Evolutionary conservation across 306 rosid species (phyloP).

Genomic region (Acacia crassicarpa): DNA sequence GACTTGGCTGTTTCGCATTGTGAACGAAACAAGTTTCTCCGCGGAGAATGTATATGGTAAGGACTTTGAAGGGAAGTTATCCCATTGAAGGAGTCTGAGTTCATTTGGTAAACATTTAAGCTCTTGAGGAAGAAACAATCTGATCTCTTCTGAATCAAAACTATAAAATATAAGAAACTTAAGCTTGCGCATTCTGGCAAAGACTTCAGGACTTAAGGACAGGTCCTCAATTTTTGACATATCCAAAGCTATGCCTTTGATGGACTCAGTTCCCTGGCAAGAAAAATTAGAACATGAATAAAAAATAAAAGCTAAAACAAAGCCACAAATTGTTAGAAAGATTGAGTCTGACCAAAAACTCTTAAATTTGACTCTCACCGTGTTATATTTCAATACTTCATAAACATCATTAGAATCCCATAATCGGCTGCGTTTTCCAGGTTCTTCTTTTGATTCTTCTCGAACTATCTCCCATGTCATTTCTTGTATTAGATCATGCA

Average conservation of each 20-base stretch:
- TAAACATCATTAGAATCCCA: background rate
- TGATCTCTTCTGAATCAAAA: background rate
- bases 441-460: background rate
- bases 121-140: background rate
- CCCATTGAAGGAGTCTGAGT: conserved; percentile 23
- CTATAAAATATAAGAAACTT: background rate
- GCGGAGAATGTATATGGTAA: conserved; percentile 19
- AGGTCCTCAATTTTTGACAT: background rate
- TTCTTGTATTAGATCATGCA: background rate
- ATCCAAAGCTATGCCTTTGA: background rate
- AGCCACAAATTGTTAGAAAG: background rate
- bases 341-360: background rate
- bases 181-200: background rate
- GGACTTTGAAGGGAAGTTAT: conserved; percentile 3
- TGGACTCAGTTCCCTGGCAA: background rate
- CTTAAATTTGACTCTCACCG: background rate
- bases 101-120: conserved; percentile 5
- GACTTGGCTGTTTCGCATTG: background rate
- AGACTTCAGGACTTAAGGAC: background rate
- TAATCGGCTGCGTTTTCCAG: background rate
- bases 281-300: background rate
- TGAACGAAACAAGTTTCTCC: background rate
- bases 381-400: background rate
- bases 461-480: background rate
- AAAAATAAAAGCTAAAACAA: background rate